These are phyloP conservation scores for Porpolomopsis calyptriformis DNA, from an alignment of 768 basidiomycete genomes.

Conservation along the genomic window DNA sequence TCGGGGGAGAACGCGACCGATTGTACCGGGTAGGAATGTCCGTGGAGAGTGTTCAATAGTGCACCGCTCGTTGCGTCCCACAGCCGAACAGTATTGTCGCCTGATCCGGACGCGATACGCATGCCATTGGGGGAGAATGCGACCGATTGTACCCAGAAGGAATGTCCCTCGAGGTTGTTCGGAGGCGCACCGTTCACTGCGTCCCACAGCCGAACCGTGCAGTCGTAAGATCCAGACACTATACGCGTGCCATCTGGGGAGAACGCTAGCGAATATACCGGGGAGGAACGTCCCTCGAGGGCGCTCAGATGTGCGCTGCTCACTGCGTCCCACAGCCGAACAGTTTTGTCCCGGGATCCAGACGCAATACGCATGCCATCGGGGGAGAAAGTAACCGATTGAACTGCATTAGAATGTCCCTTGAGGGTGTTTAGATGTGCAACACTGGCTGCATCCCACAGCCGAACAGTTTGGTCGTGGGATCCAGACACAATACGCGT, in stretches of 20 bases:
- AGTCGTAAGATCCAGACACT: conserved; percentile 41
- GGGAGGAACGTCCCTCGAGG: neutral
- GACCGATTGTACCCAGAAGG: neutral
- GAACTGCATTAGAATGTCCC: neutral
- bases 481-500: conserved; percentile 12
- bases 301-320: conserved; percentile 45
- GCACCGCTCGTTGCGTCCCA: conserved; percentile 51
- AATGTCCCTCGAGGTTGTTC: neutral
- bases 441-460: neutral
- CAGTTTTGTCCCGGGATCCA: conserved; percentile 15
- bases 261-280: neutral
- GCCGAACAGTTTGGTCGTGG: neutral
- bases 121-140: conserved; percentile 48
- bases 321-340: conserved; percentile 28
- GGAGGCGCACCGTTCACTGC: neutral
- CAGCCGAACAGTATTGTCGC: conserved; percentile 75
- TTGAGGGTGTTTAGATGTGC: neutral
- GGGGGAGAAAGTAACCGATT: neutral
- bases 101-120: conserved; percentile 75
- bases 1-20: conserved; percentile 36
- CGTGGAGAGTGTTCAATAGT: neutral
- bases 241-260: conserved; percentile 43
- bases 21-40: neutral
- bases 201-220: neutral
- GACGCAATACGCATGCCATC: conserved; percentile 60